Evolutionary conservation across 1,284 basidiomycete genomes (phyloP), one percentile per base, ranked within the genome.

Genomic region (Austropuccinia psidii): DNA sequence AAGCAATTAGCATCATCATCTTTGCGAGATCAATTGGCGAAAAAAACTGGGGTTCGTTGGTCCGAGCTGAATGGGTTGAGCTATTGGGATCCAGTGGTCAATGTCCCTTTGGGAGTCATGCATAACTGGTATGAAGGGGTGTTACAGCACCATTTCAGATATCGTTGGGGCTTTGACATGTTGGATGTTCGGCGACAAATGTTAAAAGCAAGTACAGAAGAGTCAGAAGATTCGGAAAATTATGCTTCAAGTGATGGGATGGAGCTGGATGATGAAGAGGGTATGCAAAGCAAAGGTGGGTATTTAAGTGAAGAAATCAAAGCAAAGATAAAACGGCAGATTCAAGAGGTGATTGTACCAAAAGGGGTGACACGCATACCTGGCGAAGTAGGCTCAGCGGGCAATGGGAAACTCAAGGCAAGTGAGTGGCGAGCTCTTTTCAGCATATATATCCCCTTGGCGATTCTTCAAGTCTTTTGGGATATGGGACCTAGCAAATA

Each of bases 381-480:
- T n/a, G n/a, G n/a, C n/a, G n/a, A n/a, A 21, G 43, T 69, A n/a
- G 66, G 66, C 24, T 31, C 52, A 33, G 49, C 35, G 31, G 45
- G 41, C 31, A 52, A 52, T 60, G 57, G 57, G 5, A 60, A 60
- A 35, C n/a, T 60, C 4, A 60, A 60, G 33, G 57, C 57, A 4
- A 35, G 57, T 39, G 35, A 60, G 24, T 55, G 52, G 52, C 52
- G 33, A 21, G 4, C 2, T 4, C 52, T 55, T 4, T 55, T 55
- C 33, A 29, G 15, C 21, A 55, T 29, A 27, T 24, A 55, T 29
- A 17, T 31, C 4, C 52, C 52, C 3, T 17, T 55, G 2, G 27
- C 52, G 7, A 29, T 29, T 19, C 4, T 55, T 4, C 24, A 55
- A 27, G 52, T 55, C 17, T 55, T 55, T 21, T n/a, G n/a, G n/a